Evolutionary conservation across 2,329 filamentous ascomycete species (phyloP), one percentile per base, ranked within the genome.

Genomic region (Elsinoe perseae): DNA sequence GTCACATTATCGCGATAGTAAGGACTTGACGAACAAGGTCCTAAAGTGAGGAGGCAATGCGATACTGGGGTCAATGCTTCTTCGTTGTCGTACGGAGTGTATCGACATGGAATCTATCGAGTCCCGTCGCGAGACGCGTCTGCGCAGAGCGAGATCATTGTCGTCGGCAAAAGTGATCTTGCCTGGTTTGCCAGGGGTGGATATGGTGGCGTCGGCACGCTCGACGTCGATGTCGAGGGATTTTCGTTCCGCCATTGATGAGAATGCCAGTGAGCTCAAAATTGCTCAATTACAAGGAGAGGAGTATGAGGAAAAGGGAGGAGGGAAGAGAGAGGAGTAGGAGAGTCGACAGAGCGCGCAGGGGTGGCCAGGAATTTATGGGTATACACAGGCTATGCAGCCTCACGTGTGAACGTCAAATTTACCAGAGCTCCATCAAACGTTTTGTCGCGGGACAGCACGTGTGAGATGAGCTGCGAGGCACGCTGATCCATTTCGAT

Each of bases 1-100:
- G 10, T 14, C 16, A 16, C 20, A 12, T 18, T 21, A 14, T n/a
- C 34, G 32, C 23, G 25, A 46, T 21, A 1, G 5, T 27, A 14
- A 20, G 27, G 21, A 54, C 9, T 4, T 10, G 6, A 32, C 65
- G 56, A 44, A 67, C 57, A 75, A 60, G 1, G 73, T 76, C 25
- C 73, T 66, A 61, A 72, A 76, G 23, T 68, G 65, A 56, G 75
- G 75, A 14, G 73, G 73, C 4, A 76, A 64, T 0, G 66, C 72
- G 52, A 73, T 66, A 43, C 67, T 67, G 2, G 72, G 73, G 50
- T 75, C 71, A n/a, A 76, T 65, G 62, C 67, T 64, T 60, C 65
- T 61, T 58, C 71, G 64, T 61, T 65, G 54, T 65, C 71, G 28
- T 65, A 63, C 64, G 59, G 72, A 60, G 57, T 67, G 60, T 62